phyloP scores from a whole-genome alignment of 202 grass and related monocot genomes.

The Dendrocalamus latiflorus region DNA sequence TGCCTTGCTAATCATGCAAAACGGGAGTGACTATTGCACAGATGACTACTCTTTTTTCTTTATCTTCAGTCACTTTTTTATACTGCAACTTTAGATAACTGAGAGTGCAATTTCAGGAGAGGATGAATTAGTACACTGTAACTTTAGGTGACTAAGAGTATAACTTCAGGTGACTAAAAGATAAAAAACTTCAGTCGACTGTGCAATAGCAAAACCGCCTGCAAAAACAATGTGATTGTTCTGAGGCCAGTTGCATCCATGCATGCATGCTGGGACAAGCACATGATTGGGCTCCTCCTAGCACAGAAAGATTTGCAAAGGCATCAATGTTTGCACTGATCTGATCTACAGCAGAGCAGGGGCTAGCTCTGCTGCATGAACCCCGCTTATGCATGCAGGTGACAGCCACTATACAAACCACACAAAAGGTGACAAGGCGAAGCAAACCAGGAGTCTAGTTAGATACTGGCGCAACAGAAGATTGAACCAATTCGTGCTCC shows the following conservation, averaged over 20 bases:
- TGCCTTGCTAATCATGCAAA: not conserved
- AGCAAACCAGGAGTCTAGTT: constrained; percentile 40
- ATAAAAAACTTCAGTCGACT: too few species aligned
- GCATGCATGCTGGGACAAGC: constrained; percentile 17
- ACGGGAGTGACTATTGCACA: too few species aligned
- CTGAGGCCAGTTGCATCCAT: constrained; percentile 21
- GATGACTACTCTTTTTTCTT: not conserved
- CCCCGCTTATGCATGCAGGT: constrained; percentile 39
- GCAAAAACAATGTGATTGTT: constrained; percentile 19
- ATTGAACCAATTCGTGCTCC: constrained; percentile 5
- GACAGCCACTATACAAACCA: constrained; percentile 35
- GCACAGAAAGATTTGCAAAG: constrained; percentile 36
- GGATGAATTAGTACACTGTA: too few species aligned
- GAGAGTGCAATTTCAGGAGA: too few species aligned
- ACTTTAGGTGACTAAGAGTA: too few species aligned
- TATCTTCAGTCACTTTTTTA: too few species aligned
- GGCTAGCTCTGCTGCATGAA: not conserved
- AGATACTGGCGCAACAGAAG: constrained; percentile 23
- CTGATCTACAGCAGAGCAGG: constrained; percentile 39
- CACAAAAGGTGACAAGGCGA: constrained; percentile 32
- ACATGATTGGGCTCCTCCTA: constrained; percentile 41
- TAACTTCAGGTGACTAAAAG: too few species aligned
- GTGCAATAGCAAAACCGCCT: not conserved
- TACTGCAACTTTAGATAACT: too few species aligned
- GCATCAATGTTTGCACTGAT: constrained; percentile 45